phyloP scores from a whole-genome alignment of 139 green algal genomes.

The Diplosphaera chodatii region DNA sequence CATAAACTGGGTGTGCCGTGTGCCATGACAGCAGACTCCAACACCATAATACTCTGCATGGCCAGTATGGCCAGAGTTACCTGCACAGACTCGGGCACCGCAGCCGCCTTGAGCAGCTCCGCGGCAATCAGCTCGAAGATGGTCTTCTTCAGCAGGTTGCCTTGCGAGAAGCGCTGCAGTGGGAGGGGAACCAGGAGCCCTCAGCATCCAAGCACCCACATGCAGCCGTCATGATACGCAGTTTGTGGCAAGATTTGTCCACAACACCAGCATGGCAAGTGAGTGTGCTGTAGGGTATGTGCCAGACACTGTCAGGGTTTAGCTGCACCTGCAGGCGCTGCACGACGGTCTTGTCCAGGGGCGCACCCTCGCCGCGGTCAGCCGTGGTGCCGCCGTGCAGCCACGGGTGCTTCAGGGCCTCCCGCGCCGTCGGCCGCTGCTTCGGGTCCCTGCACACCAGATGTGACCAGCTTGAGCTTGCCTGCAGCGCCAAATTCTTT shows the following conservation, averaged over 20 bases:
- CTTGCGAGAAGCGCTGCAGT: constrained; percentile 65
- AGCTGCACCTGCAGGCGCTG: constrained; percentile 78
- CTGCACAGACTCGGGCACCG: too few relatives aligned
- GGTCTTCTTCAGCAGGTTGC: constrained; percentile 63
- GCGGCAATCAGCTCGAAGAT: constrained; percentile 86
- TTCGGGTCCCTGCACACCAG: constrained; percentile 54
- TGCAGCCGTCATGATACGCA: not conserved
- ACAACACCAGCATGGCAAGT: too few relatives aligned
- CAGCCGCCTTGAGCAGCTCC: constrained; percentile 54
- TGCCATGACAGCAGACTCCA: too few relatives aligned
- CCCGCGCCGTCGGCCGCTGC: constrained; percentile 52
- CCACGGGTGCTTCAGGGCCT: constrained; percentile 77
- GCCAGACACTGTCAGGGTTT: too few relatives aligned
- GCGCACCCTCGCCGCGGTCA: constrained; percentile 34
- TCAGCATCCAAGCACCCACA: too few relatives aligned
- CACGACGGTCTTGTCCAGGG: constrained; percentile 63
- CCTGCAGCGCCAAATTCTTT: too few relatives aligned
- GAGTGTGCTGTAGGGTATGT: too few relatives aligned
- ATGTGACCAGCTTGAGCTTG: not conserved
- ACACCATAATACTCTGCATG: too few relatives aligned
- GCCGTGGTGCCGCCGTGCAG: constrained; percentile 40
- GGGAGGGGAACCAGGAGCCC: too few relatives aligned
- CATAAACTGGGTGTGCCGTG: too few relatives aligned
- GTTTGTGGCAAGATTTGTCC: not conserved
- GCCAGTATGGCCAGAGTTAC: too few relatives aligned